Conservation (phyloP, 2,329 filamentous ascomycete genomes). For the Elsinoe australis region DNA sequence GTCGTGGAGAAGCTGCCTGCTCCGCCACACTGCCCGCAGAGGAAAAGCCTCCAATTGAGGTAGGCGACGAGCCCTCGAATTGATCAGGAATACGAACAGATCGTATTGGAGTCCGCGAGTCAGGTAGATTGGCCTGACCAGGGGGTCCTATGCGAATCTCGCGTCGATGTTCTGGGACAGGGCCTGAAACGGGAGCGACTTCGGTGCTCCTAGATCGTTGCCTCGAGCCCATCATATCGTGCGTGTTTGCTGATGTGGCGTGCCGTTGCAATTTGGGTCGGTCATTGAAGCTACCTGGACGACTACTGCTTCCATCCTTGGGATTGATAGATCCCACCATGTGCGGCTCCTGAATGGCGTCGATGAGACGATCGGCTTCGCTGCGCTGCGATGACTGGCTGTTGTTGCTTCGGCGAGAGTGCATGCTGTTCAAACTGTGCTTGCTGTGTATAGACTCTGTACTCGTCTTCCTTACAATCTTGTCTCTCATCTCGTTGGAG, state of each 20-base stretch:
- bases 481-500: constrained; percentile 17
- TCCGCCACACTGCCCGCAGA: constrained; percentile 15
- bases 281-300: constrained; percentile 18
- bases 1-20: too few relatives aligned
- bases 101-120: constrained; percentile 37
- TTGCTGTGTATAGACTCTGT: constrained; percentile 38
- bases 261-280: constrained; percentile 26
- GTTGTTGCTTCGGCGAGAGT: constrained; percentile 30
- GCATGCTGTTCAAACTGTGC: constrained; percentile 42
- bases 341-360: constrained; percentile 59
- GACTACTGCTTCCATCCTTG: constrained; percentile 22
- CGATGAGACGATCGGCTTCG: constrained; percentile 63
- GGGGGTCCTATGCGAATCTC: constrained; percentile 39
- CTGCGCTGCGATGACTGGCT: constrained; percentile 33
- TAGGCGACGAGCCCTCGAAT: constrained; percentile 12
- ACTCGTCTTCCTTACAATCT: constrained; percentile 29
- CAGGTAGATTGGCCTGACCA: constrained; percentile 35
- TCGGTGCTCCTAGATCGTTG: constrained; percentile 22
- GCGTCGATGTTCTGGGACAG: constrained; percentile 24
- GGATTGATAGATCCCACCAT: constrained; percentile 21
- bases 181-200: too few relatives aligned
- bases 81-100: constrained; percentile 44
- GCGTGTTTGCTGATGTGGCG: constrained; percentile 21
- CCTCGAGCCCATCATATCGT: constrained; percentile 4
- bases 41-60: constrained; percentile 6